phyloP scores from a whole-genome alignment of 805 yeast genomes.

The Zygosaccharomyces lentus region DNA sequence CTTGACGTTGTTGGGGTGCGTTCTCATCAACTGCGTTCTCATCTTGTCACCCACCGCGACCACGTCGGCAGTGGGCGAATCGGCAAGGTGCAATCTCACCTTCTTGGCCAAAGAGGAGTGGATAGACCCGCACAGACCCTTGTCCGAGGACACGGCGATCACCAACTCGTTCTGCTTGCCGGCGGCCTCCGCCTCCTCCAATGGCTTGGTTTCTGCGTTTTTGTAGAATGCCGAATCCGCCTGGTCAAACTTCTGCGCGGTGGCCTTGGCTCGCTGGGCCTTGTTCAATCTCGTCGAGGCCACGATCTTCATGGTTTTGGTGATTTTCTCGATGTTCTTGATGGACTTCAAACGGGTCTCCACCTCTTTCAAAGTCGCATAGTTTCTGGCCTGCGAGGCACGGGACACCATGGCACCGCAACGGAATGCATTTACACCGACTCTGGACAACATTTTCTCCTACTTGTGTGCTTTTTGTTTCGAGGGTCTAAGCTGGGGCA shows the following conservation, averaged over 20 bases:
- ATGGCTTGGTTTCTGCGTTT: slow-evolving; percentile 70
- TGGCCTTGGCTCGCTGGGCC: slow-evolving; percentile 92
- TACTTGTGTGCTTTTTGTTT: neutral
- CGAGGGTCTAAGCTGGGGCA: neutral
- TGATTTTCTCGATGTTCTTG: slow-evolving; percentile 97
- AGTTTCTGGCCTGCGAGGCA: slow-evolving; percentile 52
- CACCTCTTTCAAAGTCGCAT: slow-evolving; percentile 98
- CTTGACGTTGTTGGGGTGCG: slow-evolving; percentile 62
- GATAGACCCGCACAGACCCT: slow-evolving; percentile 98
- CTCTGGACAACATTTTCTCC: slow-evolving; percentile 12
- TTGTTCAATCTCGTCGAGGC: slow-evolving; percentile 94
- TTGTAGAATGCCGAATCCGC: slow-evolving; percentile 75
- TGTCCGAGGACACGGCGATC: slow-evolving; percentile 90
- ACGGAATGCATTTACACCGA: slow-evolving; percentile 12
- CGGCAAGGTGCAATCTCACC: slow-evolving; percentile 64
- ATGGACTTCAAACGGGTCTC: slow-evolving; percentile 97
- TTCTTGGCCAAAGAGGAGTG: slow-evolving; percentile 93
- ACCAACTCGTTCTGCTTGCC: slow-evolving; percentile 60
- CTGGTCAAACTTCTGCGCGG: slow-evolving; percentile 78
- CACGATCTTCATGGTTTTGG: slow-evolving; percentile 99
- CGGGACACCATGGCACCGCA: slow-evolving; percentile 8
- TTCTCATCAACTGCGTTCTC: slow-evolving; percentile 83
- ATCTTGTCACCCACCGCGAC: slow-evolving; percentile 93
- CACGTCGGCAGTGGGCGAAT: slow-evolving; percentile 65
- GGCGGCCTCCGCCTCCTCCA: slow-evolving; percentile 40